phyloP scores from a whole-genome alignment of 176 grass and related monocot species.

The Areca catechu region DNA sequence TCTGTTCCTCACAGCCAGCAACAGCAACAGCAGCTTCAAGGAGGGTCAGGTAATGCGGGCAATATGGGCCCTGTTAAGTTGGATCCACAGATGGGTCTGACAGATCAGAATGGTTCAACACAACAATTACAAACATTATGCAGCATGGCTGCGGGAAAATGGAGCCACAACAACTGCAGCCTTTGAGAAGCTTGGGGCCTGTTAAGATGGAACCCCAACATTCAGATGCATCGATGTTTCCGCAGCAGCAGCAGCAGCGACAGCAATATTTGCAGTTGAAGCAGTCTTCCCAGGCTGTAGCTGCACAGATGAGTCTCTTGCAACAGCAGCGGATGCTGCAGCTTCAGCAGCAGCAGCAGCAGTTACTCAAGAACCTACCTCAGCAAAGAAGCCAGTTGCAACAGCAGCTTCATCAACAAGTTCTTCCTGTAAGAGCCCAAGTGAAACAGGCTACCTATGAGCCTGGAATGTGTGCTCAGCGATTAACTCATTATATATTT shows the following conservation, averaged over 20 bases:
- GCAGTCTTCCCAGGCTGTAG: conserved; percentile 63
- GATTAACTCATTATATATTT: conserved; percentile 96
- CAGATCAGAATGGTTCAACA: conserved; percentile 37
- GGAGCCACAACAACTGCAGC: conserved; percentile 66
- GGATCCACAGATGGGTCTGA: conserved; percentile 49
- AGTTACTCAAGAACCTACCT: conserved; percentile 31
- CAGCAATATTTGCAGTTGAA: conserved; percentile 65
- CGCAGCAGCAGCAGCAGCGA: conserved; percentile 4
- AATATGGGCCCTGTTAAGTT: conserved; percentile 53
- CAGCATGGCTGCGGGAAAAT: conserved; percentile 28
- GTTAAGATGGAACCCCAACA: conserved; percentile 70
- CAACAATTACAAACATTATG: conserved; percentile 29
- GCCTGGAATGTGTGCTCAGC: conserved; percentile 82
- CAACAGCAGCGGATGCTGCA: conserved; percentile 72
- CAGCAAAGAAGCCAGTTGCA: conserved; percentile 48
- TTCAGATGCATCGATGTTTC: conserved; percentile 40
- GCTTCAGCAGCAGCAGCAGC: conserved; percentile 71
- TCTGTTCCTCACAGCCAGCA: conserved; percentile 49
- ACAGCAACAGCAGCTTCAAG: conserved; percentile 31
- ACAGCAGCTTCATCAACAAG: conserved; percentile 65
- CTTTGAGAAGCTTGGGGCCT: conserved; percentile 51
- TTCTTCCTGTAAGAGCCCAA: conserved; percentile 39
- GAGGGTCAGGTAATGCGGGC: conserved; percentile 48
- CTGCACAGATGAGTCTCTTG: conserved; percentile 56
- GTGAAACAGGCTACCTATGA: conserved; percentile 49